Conservation (phyloP, 192 early-diverging fungal species). For the Paraglomus brasilianum region DNA sequence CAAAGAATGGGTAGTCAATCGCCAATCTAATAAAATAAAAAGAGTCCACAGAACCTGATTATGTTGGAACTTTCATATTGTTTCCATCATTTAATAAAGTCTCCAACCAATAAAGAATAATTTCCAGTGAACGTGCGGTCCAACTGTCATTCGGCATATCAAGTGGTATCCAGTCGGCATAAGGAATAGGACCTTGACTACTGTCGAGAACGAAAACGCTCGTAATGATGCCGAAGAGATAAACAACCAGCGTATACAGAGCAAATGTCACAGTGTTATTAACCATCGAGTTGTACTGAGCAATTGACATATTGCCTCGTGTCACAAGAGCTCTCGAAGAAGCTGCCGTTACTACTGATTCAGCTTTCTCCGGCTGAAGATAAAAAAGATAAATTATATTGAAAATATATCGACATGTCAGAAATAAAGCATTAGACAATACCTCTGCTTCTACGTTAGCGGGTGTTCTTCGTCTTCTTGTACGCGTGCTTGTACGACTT, state of each 20-base stretch:
- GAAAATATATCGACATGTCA: too few relatives aligned
- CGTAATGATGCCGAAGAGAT: conserved; percentile 50
- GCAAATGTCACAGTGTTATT: conserved; percentile 49
- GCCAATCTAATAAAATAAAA: background rate
- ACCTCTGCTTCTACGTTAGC: too few relatives aligned
- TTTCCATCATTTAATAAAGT: conserved; percentile 25
- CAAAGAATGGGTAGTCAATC: too few relatives aligned
- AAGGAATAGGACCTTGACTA: conserved; percentile 25
- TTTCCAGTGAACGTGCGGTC: conserved; percentile 6
- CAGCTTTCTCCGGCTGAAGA: background rate
- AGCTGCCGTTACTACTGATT: background rate
- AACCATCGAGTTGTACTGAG: conserved; percentile 28
- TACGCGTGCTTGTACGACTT: background rate
- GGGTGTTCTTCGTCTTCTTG: conserved; percentile 1
- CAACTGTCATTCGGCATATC: background rate
- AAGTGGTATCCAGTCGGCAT: background rate
- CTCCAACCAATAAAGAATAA: conserved; percentile 27
- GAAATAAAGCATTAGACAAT: too few relatives aligned
- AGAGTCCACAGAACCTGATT: background rate
- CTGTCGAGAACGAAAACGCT: conserved; percentile 47
- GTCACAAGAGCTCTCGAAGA: conserved; percentile 28
- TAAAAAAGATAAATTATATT: background rate
- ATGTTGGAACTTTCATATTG: conserved; percentile 17
- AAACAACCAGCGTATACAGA: conserved; percentile 46
- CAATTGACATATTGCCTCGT: conserved; percentile 32